phyloP scores from a whole-genome alignment of 768 basidiomycete genomes.

The Boletus speciosus region DNA sequence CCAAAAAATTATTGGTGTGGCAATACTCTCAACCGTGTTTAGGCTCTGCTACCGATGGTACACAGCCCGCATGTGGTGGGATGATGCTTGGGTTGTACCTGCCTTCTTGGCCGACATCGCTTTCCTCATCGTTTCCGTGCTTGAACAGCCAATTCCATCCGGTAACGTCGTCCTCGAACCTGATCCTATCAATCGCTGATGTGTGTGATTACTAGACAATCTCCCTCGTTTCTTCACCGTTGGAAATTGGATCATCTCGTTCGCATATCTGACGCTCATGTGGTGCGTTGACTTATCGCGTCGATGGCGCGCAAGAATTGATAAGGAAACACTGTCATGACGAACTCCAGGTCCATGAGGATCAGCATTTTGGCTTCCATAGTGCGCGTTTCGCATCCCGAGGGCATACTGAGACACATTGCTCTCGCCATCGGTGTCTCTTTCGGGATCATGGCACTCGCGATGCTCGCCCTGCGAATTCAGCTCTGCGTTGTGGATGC shows the following conservation, averaged over 20 bases:
- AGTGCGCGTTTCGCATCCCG: slow-evolving; percentile 20
- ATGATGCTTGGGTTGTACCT: slow-evolving; percentile 20
- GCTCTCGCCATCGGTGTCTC: slow-evolving; percentile 7
- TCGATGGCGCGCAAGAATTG: background rate
- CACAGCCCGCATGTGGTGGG: slow-evolving; percentile 23
- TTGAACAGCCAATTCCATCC: slow-evolving; percentile 9
- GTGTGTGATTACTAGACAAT: background rate
- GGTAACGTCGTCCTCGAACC: background rate
- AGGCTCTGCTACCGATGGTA: slow-evolving; percentile 22
- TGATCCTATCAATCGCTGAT: background rate
- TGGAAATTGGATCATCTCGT: slow-evolving; percentile 14
- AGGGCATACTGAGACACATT: slow-evolving; percentile 5
- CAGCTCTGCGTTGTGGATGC: background rate
- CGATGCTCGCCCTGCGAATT: slow-evolving; percentile 8
- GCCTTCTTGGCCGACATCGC: slow-evolving; percentile 15
- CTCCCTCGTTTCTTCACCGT: slow-evolving; percentile 5
- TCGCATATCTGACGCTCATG: slow-evolving; percentile 19
- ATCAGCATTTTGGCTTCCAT: slow-evolving; percentile 25
- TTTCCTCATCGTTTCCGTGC: slow-evolving; percentile 1
- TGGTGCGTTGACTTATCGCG: slow-evolving; percentile 2
- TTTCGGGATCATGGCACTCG: slow-evolving; percentile 15
- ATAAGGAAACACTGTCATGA: background rate
- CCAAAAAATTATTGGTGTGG: slow-evolving; percentile 9
- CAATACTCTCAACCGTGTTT: slow-evolving; percentile 23
- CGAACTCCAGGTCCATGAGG: slow-evolving; percentile 18